Evolutionary conservation across 495 filamentous ascomycete genomes (phyloP).

Genomic region (Lasiosphaeris hirsuta): DNA sequence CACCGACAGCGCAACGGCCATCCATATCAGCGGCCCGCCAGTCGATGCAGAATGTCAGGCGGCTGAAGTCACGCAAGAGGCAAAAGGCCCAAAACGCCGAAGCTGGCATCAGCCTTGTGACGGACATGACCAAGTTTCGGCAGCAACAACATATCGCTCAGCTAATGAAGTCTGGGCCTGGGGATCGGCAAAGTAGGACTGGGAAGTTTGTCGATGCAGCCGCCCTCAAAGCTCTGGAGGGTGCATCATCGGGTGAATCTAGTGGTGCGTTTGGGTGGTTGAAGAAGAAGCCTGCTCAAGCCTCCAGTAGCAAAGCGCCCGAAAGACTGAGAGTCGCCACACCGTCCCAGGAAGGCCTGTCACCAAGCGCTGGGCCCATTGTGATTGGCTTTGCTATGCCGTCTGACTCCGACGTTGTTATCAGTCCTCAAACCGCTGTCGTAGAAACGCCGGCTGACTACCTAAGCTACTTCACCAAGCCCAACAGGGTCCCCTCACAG

Average conservation of each 20-base stretch:
- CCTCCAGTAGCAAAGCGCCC: constrained; percentile 25
- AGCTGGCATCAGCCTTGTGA: constrained; percentile 65
- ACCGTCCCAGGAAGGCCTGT: constrained; percentile 52
- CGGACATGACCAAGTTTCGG: constrained; percentile 49
- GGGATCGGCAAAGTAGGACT: constrained; percentile 26
- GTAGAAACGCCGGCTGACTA: constrained; percentile 40
- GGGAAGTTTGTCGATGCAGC: constrained; percentile 48
- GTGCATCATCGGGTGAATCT: constrained; percentile 36
- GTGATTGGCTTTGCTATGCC: constrained; percentile 76
- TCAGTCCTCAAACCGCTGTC: constrained; percentile 51
- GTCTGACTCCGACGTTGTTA: constrained; percentile 50
- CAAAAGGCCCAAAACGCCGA: constrained; percentile 55
- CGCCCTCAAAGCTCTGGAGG: constrained; percentile 49
- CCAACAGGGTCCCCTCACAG: constrained; percentile 57
- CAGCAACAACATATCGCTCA: constrained; percentile 27
- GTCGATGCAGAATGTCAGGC: constrained; percentile 34
- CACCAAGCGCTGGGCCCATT: constrained; percentile 71
- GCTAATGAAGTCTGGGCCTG: constrained; percentile 14
- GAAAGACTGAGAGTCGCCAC: constrained; percentile 20
- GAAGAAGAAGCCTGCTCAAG: constrained; percentile 32
- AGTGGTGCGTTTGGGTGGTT: constrained; percentile 44
- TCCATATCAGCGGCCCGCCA: constrained; percentile 24
- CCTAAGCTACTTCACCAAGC: constrained; percentile 30
- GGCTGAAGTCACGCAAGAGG: constrained; percentile 45
- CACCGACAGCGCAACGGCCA: constrained; percentile 12